Evolutionary conservation across 306 rosid species (phyloP), one percentile per base, ranked within the genome.

Genomic region (Arachis hypogaea): DNA sequence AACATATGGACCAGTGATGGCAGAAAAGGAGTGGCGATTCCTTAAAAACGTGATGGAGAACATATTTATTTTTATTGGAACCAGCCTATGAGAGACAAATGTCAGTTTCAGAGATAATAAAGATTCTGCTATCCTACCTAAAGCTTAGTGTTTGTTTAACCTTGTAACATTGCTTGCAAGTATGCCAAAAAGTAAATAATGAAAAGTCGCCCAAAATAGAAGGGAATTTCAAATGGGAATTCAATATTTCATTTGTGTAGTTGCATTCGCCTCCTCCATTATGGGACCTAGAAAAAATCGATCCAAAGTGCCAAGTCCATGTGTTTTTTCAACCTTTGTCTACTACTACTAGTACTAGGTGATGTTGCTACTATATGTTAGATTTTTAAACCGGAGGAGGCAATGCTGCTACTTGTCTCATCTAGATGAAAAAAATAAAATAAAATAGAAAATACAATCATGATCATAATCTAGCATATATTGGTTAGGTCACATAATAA

Each of bases 1-100:
- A 61, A 74, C 77, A 73, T 30, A 63, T 70, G 72, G 72, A 62
- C 81, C 89, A 73, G 71, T 71, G 56, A 83, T 55, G 76, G 41
- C 54, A 66, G 65, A 79, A 72, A 77, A 68, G 66, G 38, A 43
- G 41, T 71, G 71, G 18, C 73, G 33, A 28, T 70, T 62, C 41
- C 81, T 52, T 38, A 9, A 80, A 76, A 63, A 16, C 65, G n/a
- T 59, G 54, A 67, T 55, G 14, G 65, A 63, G 70, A 4, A 44
- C 51, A 66, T 28, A 8, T 54, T 51, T 33, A 33, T 33, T 33
- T 33, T 33, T 33, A 33, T 29, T 52, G 55, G 45, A 59, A 68
- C 75, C 50, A 72, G 38, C 68, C 62, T 79, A 57, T 14, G 66
- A 78, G 59, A 81, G 54, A 73, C 42, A 29, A 65, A 68, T 7